Conservation (phyloP, 352 stramenopile species). For the Globisporangium echinulatum region DNA sequence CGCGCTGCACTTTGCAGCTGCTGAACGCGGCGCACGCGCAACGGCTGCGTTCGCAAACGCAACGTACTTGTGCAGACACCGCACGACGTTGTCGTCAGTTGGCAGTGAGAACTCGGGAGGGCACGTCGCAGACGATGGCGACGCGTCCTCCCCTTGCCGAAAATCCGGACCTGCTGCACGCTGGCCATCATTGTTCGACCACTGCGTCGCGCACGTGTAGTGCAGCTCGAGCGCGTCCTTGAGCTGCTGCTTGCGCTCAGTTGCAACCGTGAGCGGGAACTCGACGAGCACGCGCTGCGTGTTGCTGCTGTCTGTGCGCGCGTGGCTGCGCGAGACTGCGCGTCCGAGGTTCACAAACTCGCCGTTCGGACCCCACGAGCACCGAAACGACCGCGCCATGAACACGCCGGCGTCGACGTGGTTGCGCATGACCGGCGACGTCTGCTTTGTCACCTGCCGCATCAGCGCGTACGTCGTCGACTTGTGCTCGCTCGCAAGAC, state of each 20-base stretch:
- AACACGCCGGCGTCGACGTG: conserved; percentile 62
- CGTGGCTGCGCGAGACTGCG: conserved; percentile 18
- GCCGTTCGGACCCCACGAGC: conserved; percentile 73
- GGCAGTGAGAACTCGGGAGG: conserved; percentile 42
- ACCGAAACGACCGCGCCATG: conserved; percentile 76
- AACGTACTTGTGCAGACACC: conserved; percentile 58
- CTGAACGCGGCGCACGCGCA: conserved; percentile 17
- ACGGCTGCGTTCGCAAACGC: conserved; percentile 26
- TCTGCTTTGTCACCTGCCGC: conserved; percentile 30
- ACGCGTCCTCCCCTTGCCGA: conserved; percentile 19
- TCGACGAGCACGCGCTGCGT: conserved; percentile 36
- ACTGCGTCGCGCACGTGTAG: conserved; percentile 33
- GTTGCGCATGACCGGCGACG: conserved; percentile 34
- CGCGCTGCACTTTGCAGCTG: conserved; percentile 12
- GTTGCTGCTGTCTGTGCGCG: conserved; percentile 13
- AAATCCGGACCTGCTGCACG: conserved; percentile 11
- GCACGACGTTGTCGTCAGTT: conserved; percentile 38
- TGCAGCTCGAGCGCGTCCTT: conserved; percentile 56
- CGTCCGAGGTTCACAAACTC: conserved; percentile 63
- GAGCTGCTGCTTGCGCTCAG: conserved; percentile 31
- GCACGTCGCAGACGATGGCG: conserved; percentile 11
- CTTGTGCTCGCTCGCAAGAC: conserved; percentile 23
- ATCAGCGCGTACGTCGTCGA: conserved; percentile 73
- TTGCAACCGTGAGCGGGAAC: conserved; percentile 33
- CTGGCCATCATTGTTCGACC: conserved; percentile 5